Percentiles rank a stretch among this genome's conserved stretches.
phyloP scores from a whole-genome alignment of 768 basidiomycete species.

The Lactarius hengduanensis region DNA sequence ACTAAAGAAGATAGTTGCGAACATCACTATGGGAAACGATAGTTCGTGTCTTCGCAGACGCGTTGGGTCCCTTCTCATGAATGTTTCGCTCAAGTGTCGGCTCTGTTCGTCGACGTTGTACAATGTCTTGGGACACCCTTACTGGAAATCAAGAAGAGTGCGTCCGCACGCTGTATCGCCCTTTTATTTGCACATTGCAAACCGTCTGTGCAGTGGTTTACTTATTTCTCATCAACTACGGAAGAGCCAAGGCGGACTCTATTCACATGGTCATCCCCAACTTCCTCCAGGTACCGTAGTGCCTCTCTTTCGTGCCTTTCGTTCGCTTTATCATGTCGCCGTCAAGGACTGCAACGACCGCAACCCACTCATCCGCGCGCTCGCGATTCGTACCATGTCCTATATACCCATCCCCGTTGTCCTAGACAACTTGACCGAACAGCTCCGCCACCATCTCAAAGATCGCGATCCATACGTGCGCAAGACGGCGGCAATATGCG shows the following conservation, averaged over 20 bases:
- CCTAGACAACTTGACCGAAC: conserved; percentile 81
- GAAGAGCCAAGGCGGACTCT: conserved; percentile 89
- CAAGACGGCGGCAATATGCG: conserved; percentile 97
- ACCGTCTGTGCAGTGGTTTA: conserved; percentile 75
- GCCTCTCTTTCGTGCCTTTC: not conserved
- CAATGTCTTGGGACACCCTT: conserved; percentile 94
- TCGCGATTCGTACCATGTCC: conserved; percentile 99
- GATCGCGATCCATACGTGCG: conserved; percentile 97
- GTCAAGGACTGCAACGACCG: conserved; percentile 90
- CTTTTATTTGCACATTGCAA: conserved; percentile 4
- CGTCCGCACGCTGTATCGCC: conserved; percentile 33
- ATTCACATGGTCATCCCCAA: conserved; percentile 48
- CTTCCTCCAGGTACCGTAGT: conserved; percentile 18
- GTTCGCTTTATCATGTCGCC: conserved; percentile 22
- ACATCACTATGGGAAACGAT: conserved; percentile 99
- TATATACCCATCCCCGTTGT: conserved; percentile 94
- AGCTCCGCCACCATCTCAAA: conserved; percentile 86
- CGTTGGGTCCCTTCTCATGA: conserved; percentile 29
- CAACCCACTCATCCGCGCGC: conserved; percentile 93
- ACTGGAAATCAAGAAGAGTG: conserved; percentile 99
- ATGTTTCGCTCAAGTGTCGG: conserved; percentile 64
- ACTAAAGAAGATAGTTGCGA: conserved; percentile 96
- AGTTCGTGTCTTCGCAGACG: conserved; percentile 56
- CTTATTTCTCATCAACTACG: conserved; percentile 96
- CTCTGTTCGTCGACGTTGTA: conserved; percentile 92